Evolutionary conservation across 805 yeast species (phyloP), one percentile per base, ranked within the genome.

Genomic region (Spathaspora gorwiae): DNA sequence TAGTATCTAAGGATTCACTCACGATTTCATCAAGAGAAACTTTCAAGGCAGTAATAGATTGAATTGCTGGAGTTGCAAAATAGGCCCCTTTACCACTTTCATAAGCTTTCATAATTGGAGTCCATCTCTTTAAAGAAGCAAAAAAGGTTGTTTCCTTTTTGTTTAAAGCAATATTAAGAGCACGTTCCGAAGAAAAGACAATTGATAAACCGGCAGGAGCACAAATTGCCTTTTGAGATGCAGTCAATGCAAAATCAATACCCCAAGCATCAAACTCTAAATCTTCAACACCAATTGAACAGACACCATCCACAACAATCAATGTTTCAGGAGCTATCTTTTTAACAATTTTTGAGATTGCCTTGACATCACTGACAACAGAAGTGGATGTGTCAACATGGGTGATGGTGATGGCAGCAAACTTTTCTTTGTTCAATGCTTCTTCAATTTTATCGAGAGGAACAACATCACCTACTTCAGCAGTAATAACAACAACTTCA

Each of bases 311-410:
- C 35, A 92, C 96, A 42, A 89, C 70, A 44, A 92, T 74, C 49
- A 92, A 75, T 24, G 97, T 80, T 29, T 86, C 85, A 44, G 98
- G 97, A 4, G 89, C 78, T 1, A 74, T 67, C 50, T 68, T 59
- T 56, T 81, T 79, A 48, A 87, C 84, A n/a, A 83, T 53, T 43
- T 65, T 67, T 26, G 95, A 66, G 46, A 90, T 74, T 13, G 72
- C 69, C 59, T 79, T 72, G 50, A 92, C 82, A 58, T 87, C 84
- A 38, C 83, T 72, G 35, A 90, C 78, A 36, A 92, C 96, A n/a
- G 96, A 95, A 32, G 97, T 89, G 1, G 97, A 89, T 38, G 98
- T 94, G 65, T 94, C 99, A 34, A 94, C 97, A 56, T 92, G 98
- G 36, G 97, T 92, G 57, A 90, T 78, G 40, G 96, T 88, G 55